Conservation (phyloP, 2,329 filamentous ascomycete genomes). For the Ceratocystis ficicola region DNA sequence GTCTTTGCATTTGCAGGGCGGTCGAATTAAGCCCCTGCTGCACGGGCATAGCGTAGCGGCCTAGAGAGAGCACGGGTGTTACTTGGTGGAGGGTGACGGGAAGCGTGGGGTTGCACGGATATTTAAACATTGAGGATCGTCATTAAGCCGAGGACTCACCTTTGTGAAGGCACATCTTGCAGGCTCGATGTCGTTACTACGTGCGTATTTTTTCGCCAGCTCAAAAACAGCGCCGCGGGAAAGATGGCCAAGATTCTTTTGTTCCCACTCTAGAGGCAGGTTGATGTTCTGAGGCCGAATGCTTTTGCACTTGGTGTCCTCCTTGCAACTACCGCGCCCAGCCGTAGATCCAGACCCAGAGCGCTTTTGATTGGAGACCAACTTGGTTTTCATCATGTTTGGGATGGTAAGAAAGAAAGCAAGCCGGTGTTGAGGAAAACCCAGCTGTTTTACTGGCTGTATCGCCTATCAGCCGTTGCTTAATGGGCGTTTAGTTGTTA, state of each 20-base stretch:
- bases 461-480: no score
- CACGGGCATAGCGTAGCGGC: constrained; percentile 28
- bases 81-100: no score
- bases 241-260: not conserved
- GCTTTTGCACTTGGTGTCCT: not conserved
- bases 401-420: no score
- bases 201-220: not conserved
- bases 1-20: constrained; percentile 33
- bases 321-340: not conserved
- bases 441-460: no score
- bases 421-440: no score
- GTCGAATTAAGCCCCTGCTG: constrained; percentile 29
- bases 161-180: constrained; percentile 8
- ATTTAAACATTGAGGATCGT: no score
- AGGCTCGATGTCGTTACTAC: not conserved
- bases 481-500: no score
- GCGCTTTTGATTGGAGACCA: not conserved
- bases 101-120: no score
- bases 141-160: not conserved
- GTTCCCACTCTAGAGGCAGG: not conserved
- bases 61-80: constrained; percentile 1
- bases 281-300: not conserved
- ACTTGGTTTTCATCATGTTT: no score
- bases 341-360: not conserved
- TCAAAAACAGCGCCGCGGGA: not conserved